Evolutionary conservation across 2,329 filamentous ascomycete genomes (phyloP).

Genomic region (Xylariaceae sp.): DNA sequence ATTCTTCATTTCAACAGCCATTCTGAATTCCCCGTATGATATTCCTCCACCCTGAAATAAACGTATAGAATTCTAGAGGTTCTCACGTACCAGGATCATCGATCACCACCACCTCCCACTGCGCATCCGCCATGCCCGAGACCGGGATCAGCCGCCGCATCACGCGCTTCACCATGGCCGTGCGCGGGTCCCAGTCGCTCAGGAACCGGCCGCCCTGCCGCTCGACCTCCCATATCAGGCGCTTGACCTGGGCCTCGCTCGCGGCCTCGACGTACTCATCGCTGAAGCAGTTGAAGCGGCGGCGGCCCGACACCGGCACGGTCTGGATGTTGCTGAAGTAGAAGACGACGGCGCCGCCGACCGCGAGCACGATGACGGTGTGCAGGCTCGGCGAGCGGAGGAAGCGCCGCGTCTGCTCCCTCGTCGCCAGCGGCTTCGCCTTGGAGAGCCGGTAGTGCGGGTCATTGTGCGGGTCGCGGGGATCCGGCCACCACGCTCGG

Average conservation of each 20-base stretch:
- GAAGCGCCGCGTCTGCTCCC: slow-evolving; percentile 37
- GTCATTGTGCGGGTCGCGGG: slow-evolving; percentile 17
- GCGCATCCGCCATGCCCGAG: slow-evolving; percentile 58
- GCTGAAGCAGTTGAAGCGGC: slow-evolving; percentile 71
- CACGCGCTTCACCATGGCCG: slow-evolving; percentile 61
- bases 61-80: too few relatives aligned
- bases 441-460: slow-evolving; percentile 22
- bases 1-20: neutral
- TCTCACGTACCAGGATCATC: slow-evolving; percentile 56
- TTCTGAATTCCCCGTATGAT: neutral
- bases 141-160: slow-evolving; percentile 69
- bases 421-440: slow-evolving; percentile 45
- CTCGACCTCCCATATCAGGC: slow-evolving; percentile 58
- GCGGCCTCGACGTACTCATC: slow-evolving; percentile 57
- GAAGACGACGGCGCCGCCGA: slow-evolving; percentile 54
- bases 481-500: slow-evolving; percentile 26
- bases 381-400: slow-evolving; percentile 42
- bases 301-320: slow-evolving; percentile 72
- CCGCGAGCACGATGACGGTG: slow-evolving; percentile 44
- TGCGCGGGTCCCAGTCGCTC: slow-evolving; percentile 60
- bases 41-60: too few relatives aligned
- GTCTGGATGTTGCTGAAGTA: slow-evolving; percentile 72
- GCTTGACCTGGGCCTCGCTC: slow-evolving; percentile 56
- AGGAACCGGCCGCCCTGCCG: slow-evolving; percentile 59
- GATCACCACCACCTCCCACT: slow-evolving; percentile 78